Base-by-base conservation (phyloP, 768 basidiomycete genomes). In the Rhodosporidiobolus odoratus region DNA sequence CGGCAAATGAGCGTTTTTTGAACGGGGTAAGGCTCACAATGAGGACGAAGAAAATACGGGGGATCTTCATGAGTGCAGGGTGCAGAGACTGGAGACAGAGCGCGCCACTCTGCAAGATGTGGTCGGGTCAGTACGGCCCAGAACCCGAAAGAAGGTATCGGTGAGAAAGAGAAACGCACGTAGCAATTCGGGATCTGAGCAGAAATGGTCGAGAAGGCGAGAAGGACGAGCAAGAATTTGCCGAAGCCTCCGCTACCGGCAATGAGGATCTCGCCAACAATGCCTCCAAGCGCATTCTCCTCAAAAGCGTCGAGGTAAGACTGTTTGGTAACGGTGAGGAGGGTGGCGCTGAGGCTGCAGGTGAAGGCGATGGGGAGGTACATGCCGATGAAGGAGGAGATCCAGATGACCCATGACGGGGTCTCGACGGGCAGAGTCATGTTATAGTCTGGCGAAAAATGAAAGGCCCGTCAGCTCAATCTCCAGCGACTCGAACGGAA, bases 381-480 rank as follows among this genome's bases (percentile, higher is more conserved):
- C 35, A 81, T 82, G 76, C 83, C 79, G 64, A 84, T 68, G 58
- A 81, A 78, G 59, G 82, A 76, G 1, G 61, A 45, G 32, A 59
- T 19, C 65, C 64, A 64, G 62, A 65, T 40, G 16, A 61, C 32
- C 21, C 62, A 74, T 1, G 76, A 58, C 10, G 80, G 77, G 13
- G 80, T 80, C 27, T 68, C 60, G 58, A 76, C 78, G 30, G 82
- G 81, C 74, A 82, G 79, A 69, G 81, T 80, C 69, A 83, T 81
- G 73, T 82, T 82, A 78, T 82, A 83, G 74, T 79, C 80, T 27
- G n/a, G n/a, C n/a, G n/a, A n/a, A n/a, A n/a, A n/a, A n/a, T n/a
- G n/a, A n/a, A n/a, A n/a, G n/a, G n/a, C n/a, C n/a, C n/a, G n/a
- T n/a, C n/a, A n/a, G n/a, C n/a, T n/a, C n/a, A n/a, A n/a, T n/a